A percentile compares a stretch with the other conserved stretches of the same genome.
These are phyloP conservation scores for Allomyces javanicus DNA, from an alignment of 192 early-diverging fungal genomes.

Conservation along the genomic window DNA sequence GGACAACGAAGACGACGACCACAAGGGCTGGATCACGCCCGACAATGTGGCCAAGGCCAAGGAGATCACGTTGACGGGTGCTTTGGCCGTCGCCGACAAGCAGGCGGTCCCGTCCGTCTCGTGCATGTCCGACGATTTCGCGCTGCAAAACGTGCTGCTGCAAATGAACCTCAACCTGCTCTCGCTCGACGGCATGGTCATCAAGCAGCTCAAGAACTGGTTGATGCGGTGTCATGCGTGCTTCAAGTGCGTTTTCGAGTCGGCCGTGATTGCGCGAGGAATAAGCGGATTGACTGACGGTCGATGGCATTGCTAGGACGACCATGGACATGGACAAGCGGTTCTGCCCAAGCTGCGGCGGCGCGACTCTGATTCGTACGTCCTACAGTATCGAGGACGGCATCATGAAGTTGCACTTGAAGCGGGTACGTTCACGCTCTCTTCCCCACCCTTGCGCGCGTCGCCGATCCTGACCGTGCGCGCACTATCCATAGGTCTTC, in stretches of 20 bases:
- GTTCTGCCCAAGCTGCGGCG: slow-evolving; percentile 87
- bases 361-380: slow-evolving; percentile 64
- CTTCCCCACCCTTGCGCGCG: no score
- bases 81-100: slow-evolving; percentile 26
- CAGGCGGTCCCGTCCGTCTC: slow-evolving; percentile 40
- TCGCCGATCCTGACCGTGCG: no score
- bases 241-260: slow-evolving; percentile 36
- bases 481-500: slow-evolving; percentile 37
- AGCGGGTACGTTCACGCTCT: slow-evolving; percentile 9
- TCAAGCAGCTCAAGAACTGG: slow-evolving; percentile 63
- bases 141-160: slow-evolving; percentile 87
- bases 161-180: slow-evolving; percentile 78
- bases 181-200: slow-evolving; percentile 58
- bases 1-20: slow-evolving; percentile 16
- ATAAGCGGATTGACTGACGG: neutral
- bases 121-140: slow-evolving; percentile 80
- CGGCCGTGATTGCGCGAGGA: neutral
- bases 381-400: slow-evolving; percentile 64
- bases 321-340: slow-evolving; percentile 70
- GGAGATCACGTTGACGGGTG: slow-evolving; percentile 14
- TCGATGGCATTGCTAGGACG: slow-evolving; percentile 18
- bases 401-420: slow-evolving; percentile 58
- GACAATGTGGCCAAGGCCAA: slow-evolving; percentile 57
- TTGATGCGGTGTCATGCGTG: slow-evolving; percentile 89
- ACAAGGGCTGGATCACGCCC: slow-evolving; percentile 88